Percentiles rank a stretch among this genome's conserved stretches.
Evolutionary conservation across 2,329 filamentous ascomycete genomes (phyloP).

Genomic region (Diaporthe sp.): DNA sequence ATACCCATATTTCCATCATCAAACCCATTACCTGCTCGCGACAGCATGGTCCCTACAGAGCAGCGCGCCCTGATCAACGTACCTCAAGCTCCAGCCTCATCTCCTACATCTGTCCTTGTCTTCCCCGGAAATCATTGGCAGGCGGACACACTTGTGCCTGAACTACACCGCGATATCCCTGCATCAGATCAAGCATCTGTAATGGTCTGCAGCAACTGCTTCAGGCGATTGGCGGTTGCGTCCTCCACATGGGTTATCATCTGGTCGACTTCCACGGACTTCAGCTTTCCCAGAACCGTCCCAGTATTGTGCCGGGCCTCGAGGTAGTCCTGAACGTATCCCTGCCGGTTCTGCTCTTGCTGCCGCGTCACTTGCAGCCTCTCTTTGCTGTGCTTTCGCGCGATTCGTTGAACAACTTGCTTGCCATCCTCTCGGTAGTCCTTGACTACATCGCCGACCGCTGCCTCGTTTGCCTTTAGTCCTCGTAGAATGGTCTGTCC

Average conservation of each 20-base stretch:
- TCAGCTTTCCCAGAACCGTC: neutral
- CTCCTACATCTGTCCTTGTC: neutral
- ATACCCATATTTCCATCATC: neutral
- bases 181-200: neutral
- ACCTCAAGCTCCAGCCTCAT: neutral
- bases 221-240: neutral
- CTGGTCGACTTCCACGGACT: conserved; percentile 2
- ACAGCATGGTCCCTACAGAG: neutral
- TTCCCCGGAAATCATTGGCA: neutral
- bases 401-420: conserved; percentile 20
- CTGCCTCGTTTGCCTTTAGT: conserved; percentile 29
- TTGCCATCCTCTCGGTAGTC: conserved; percentile 29
- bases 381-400: conserved; percentile 21
- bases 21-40: neutral
- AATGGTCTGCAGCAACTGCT: neutral
- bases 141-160: neutral
- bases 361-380: neutral
- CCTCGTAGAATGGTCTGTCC: conserved; percentile 31
- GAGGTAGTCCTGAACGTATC: conserved; percentile 1
- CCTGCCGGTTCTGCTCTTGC: conserved; percentile 23
- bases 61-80: too few relatives aligned
- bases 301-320: neutral
- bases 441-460: conserved; percentile 22
- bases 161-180: neutral
- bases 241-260: neutral